A percentile compares a stretch with the other conserved stretches of the same genome.
Conservation (phyloP, 2,329 filamentous ascomycete species). For the Pseudogymnoascus sp. region DNA sequence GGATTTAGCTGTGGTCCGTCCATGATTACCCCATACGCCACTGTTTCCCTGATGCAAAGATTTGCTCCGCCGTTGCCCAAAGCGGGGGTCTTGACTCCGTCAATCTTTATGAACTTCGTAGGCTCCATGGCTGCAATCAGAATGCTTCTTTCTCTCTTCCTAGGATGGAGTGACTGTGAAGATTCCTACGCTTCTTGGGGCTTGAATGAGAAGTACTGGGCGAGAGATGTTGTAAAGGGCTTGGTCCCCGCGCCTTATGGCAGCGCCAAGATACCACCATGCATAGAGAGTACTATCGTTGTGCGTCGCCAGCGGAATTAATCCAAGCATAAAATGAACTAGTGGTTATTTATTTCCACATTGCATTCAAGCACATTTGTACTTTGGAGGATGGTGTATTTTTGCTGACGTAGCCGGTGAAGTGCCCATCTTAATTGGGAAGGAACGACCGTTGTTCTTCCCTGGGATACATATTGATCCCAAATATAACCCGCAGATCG, state of each 20-base stretch:
- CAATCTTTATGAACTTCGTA: neutral
- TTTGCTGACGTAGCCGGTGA: neutral
- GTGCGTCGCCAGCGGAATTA: neutral
- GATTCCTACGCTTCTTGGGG: neutral
- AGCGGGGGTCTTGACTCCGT: conserved; percentile 5
- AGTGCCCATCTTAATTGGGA: neutral
- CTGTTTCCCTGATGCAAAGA: neutral
- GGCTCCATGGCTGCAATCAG: neutral
- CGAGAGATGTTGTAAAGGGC: neutral
- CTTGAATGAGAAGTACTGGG: neutral
- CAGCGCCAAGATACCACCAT: neutral
- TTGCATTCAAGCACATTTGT: neutral
- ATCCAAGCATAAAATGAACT: neutral
- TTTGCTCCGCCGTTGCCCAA: neutral
- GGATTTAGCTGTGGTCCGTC: neutral
- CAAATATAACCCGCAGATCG: conserved; percentile 1
- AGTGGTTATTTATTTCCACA: neutral
- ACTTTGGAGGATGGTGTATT: neutral
- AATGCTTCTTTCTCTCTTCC: neutral
- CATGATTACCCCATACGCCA: neutral
- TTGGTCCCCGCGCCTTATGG: neutral
- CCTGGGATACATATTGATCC: neutral
- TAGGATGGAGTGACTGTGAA: neutral
- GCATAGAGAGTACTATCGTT: neutral
- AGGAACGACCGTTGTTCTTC: neutral